These are phyloP conservation scores for Luffa aegyptiaca DNA, from an alignment of 306 rosid genomes.

Conservation along the genomic window DNA sequence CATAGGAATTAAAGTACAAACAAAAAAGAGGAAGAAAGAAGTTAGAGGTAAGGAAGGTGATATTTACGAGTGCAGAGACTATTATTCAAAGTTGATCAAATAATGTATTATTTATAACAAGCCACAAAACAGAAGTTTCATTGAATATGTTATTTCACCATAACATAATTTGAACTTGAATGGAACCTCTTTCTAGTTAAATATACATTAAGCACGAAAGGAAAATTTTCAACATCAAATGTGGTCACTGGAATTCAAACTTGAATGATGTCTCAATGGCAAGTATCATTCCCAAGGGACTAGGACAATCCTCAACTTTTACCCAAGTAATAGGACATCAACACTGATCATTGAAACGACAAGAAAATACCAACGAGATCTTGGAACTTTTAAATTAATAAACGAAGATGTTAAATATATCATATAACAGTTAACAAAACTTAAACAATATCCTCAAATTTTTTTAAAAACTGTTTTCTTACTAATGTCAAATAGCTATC, in stretches of 20 bases:
- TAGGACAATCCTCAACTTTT: not conserved
- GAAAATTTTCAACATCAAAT: not conserved
- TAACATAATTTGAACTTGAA: not conserved
- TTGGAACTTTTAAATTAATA: not conserved
- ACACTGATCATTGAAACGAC: not conserved
- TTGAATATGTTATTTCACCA: not conserved
- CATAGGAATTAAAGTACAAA: conserved; percentile 11
- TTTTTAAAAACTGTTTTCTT: not conserved
- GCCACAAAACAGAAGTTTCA: not conserved
- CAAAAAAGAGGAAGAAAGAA: not conserved
- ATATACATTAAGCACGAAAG: not conserved
- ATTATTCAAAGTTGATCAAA: not conserved
- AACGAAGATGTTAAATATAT: not conserved
- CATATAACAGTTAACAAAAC: not conserved
- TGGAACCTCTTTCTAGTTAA: not conserved
- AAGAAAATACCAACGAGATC: not conserved
- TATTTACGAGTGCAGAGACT: not conserved
- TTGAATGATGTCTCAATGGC: not conserved
- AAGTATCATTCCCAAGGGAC: not conserved
- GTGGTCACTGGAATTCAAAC: not conserved
- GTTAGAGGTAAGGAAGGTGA: not conserved
- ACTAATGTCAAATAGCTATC: not conserved
- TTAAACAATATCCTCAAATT: not conserved
- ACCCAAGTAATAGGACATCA: not conserved
- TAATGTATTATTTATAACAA: not conserved